Conservation (phyloP, 176 grass and related monocot species). For the Luzula sylvatica region DNA sequence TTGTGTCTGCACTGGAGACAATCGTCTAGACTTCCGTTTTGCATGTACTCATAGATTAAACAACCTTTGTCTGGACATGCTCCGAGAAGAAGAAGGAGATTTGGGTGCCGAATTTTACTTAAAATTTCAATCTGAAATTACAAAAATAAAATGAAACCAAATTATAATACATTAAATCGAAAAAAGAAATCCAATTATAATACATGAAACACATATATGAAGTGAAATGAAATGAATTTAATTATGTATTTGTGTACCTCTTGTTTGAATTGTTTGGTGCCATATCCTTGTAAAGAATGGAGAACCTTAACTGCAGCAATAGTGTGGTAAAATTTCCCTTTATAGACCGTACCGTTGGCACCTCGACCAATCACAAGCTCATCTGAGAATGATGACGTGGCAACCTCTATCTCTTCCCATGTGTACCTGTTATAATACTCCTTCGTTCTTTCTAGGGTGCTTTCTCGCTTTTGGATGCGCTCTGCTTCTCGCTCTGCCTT, state of each 20-base stretch:
- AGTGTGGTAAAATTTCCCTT: conserved; percentile 61
- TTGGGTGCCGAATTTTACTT: conserved; percentile 56
- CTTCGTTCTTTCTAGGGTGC: conserved; percentile 23
- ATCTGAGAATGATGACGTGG: conserved; percentile 64
- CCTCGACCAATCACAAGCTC: conserved; percentile 50
- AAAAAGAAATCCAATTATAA: background rate
- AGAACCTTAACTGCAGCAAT: conserved; percentile 73
- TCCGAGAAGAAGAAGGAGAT: conserved; percentile 67
- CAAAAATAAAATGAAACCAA: background rate
- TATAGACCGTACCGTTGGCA: conserved; percentile 66
- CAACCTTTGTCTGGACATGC: conserved; percentile 69
- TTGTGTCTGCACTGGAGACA: conserved; percentile 42
- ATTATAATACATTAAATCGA: conserved; percentile 1
- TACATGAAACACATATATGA: background rate
- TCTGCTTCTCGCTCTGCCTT: conserved; percentile 26
- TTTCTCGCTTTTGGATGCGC: conserved; percentile 6
- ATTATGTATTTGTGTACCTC: conserved; percentile 38
- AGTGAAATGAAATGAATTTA: too few relatives aligned
- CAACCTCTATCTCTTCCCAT: conserved; percentile 77
- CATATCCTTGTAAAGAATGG: conserved; percentile 31
- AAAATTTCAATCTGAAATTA: conserved; percentile 64
- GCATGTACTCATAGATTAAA: conserved; percentile 94
- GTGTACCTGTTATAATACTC: conserved; percentile 35
- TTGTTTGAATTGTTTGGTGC: conserved; percentile 61
- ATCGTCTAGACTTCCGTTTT: conserved; percentile 89